Base-by-base conservation (phyloP, 2,329 filamentous ascomycete species). In the Cercospora zeae-maydis region DNA sequence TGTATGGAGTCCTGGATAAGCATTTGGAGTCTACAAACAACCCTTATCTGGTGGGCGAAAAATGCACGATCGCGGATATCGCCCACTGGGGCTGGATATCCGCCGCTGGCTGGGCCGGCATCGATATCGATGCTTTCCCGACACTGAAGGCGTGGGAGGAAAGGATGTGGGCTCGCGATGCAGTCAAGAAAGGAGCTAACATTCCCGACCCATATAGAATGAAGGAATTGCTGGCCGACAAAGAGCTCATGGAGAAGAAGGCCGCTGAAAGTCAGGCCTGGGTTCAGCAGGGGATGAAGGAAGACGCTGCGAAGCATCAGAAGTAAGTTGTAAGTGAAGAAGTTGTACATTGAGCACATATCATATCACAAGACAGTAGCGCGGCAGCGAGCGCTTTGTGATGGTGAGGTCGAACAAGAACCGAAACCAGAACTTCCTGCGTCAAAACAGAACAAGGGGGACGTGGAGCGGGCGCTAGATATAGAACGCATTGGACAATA, bases 71-170 rank as follows among this genome's bases (percentile, higher is more conserved):
- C 68, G 67, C 91, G 1, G 92, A 96, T 75, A 90, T 96, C 64
- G 82, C 90, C 45, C 85, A 86, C 75, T 92, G 88, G 84, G 90
- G 90, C 27, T 96, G 92, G 91, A 82, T 93, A 4, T 81, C 86
- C 4, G 75, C 76, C 1, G 80, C 84, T 1, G 78, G 79, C 14
- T 85, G 88, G 80, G 79, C 83, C 0, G 88, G 88, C 14, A 74
- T 92, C 47, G 84, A 92, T 56, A 85, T 93, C 59, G 80, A 87
- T 1, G 87, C 92, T 63, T 96, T 93, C 77, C 91, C 91, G 2
- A 75, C 84, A 54, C 75, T 96, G 65, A 86, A 91, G 72, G 86
- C 86, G 37, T 96, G 92, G 92, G 82, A 93, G 65, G 84, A 90
- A 69, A 83, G 81, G 64, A 83, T 96, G 78, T 80, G 87, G 14